Percentiles rank a stretch among this genome's conserved stretches.
Evolutionary conservation across 257 asterid genomes (phyloP).

Genomic region (Fraxinus americana): DNA sequence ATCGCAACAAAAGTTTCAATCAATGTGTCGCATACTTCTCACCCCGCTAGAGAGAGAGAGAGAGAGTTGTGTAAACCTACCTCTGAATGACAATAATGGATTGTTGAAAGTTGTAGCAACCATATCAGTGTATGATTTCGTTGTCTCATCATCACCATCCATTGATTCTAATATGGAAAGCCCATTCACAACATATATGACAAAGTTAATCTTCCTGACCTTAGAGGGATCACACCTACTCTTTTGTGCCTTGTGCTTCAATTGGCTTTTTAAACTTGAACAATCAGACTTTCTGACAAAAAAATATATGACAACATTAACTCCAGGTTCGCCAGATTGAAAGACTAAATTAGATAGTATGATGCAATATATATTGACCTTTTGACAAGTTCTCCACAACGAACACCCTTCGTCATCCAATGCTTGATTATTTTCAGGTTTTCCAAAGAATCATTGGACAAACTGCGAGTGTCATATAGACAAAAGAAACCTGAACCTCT

Average conservation of each 20-base stretch:
- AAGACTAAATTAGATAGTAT: not conserved
- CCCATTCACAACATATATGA: constrained; percentile 76
- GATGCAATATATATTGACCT: constrained; percentile 45
- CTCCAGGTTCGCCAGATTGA: not conserved
- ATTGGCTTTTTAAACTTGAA: constrained; percentile 28
- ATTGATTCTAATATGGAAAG: constrained; percentile 63
- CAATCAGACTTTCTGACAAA: constrained; percentile 64
- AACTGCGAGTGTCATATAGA: constrained; percentile 71
- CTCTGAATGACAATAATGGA: constrained; percentile 73
- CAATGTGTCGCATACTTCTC: not conserved
- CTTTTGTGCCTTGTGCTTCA: constrained; percentile 46
- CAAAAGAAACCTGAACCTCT: constrained; percentile 59
- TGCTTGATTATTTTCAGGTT: constrained; percentile 41
- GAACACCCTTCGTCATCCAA: constrained; percentile 78
- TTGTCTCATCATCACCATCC: constrained; percentile 40
- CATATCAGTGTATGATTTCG: constrained; percentile 38
- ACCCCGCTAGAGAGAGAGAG: not conserved
- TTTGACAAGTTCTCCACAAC: constrained; percentile 57
- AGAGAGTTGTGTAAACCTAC: constrained; percentile 29
- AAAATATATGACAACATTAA: constrained; percentile 8
- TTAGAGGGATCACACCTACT: constrained; percentile 22
- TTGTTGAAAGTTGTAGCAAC: constrained; percentile 46
- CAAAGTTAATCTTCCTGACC: constrained; percentile 51
- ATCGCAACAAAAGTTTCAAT: not conserved
- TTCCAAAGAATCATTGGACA: constrained; percentile 49